Conservation (phyloP, 106 monocot genomes). For the Chionographis japonica region DNA sequence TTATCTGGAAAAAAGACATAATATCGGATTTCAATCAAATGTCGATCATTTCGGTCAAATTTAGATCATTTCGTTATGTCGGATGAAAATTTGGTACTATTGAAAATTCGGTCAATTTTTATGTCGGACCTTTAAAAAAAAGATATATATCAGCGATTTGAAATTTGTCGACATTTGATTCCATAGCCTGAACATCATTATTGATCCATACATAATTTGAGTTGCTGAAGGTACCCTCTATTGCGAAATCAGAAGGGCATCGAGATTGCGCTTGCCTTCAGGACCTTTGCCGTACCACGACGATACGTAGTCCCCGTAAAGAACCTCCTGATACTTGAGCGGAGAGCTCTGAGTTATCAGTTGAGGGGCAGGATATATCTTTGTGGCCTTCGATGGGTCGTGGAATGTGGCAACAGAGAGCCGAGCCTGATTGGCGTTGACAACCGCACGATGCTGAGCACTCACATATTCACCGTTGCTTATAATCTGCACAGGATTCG, state of each 20-base stretch:
- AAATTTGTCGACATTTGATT: too few relatives aligned
- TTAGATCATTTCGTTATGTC: too few relatives aligned
- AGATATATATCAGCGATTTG: too few relatives aligned
- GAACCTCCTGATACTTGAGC: conserved; percentile 47
- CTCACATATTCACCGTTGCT: conserved; percentile 77
- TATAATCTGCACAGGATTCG: conserved; percentile 49
- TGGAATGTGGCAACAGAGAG: conserved; percentile 87
- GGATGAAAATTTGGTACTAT: too few relatives aligned
- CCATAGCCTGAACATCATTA: too few relatives aligned
- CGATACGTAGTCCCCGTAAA: conserved; percentile 81
- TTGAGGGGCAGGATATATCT: conserved; percentile 56
- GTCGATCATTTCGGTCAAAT: too few relatives aligned
- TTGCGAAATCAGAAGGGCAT: conserved; percentile 40
- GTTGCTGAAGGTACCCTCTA: not conserved
- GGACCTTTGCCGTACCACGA: conserved; percentile 85
- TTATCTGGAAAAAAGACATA: too few relatives aligned
- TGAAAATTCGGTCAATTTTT: too few relatives aligned
- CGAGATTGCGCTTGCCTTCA: conserved; percentile 79
- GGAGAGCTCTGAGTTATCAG: conserved; percentile 40
- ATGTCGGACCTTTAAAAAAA: too few relatives aligned
- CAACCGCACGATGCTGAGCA: conserved; percentile 70
- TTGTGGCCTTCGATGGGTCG: conserved; percentile 65
- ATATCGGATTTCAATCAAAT: too few relatives aligned
- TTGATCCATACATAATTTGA: too few relatives aligned
- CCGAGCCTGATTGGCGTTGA: conserved; percentile 52